Percentiles rank a stretch among this genome's conserved stretches.
Evolutionary conservation across 108 stramenopile genomes (phyloP).

Genomic region (Cyclotella cryptica): DNA sequence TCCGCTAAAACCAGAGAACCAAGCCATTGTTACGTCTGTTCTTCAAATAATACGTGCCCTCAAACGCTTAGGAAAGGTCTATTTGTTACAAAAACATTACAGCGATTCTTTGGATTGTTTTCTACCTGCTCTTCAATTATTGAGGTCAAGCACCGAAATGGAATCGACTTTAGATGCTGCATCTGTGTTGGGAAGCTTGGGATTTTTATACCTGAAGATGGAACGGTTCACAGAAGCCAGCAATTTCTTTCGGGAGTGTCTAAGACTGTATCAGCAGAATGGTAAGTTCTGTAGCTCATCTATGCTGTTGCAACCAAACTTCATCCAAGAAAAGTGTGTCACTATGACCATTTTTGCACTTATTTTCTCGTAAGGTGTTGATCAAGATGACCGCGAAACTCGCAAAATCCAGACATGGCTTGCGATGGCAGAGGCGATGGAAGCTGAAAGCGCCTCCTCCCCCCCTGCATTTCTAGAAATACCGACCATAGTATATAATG

Average conservation of each 20-base stretch:
- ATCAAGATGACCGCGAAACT: constrained; percentile 40
- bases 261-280: constrained; percentile 43
- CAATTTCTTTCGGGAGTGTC: constrained; percentile 48
- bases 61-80: constrained; percentile 48
- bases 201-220: constrained; percentile 45
- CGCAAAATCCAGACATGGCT: constrained; percentile 41
- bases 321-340: neutral
- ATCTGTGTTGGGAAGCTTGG: constrained; percentile 46
- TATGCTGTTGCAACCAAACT: neutral
- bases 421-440: constrained; percentile 34
- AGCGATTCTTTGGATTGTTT: constrained; percentile 43
- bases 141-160: constrained; percentile 39
- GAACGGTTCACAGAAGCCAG: constrained; percentile 33
- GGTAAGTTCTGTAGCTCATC: constrained; percentile 18
- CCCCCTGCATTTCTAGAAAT: constrained; percentile 46
- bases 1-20: constrained; percentile 16
- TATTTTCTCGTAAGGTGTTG: constrained; percentile 15
- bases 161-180: constrained; percentile 40
- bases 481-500: constrained; percentile 32
- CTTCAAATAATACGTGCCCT: constrained; percentile 35
- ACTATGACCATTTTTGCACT: neutral
- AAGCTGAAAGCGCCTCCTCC: constrained; percentile 32
- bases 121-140: constrained; percentile 39
- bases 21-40: constrained; percentile 11
- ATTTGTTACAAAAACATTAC: constrained; percentile 44